A percentile compares a stretch with the other conserved stretches of the same genome.
Evolutionary conservation across 768 basidiomycete genomes (phyloP).

Genomic region (Phylloporus sp.): DNA sequence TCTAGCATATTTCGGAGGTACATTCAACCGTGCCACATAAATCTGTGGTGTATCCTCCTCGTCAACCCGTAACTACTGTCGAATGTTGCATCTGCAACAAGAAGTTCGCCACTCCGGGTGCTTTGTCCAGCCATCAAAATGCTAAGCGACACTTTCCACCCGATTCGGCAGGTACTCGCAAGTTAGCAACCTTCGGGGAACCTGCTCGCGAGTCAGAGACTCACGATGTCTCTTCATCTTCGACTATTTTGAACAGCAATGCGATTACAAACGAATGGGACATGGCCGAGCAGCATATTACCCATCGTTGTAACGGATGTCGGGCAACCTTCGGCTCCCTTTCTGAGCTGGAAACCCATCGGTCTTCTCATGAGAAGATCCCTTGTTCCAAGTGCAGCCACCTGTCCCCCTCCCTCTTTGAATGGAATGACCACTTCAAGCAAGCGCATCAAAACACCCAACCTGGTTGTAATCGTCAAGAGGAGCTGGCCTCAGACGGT

Average conservation of each 20-base stretch:
- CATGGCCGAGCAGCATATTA: not conserved
- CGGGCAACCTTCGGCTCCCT: conserved; percentile 13
- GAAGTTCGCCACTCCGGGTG: conserved; percentile 18
- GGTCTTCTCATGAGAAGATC: conserved; percentile 16
- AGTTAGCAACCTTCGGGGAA: not conserved
- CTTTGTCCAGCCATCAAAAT: conserved; percentile 18
- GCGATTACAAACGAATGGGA: not conserved
- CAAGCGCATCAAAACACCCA: conserved; percentile 12
- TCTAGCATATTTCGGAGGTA: conserved; percentile 21
- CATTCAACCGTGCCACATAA: conserved; percentile 10
- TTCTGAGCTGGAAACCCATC: conserved; percentile 19
- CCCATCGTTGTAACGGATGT: conserved; percentile 20
- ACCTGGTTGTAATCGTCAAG: conserved; percentile 2
- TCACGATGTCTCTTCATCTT: conserved; percentile 3
- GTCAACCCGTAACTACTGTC: conserved; percentile 8
- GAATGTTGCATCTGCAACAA: conserved; percentile 26
- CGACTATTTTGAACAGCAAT: not conserved
- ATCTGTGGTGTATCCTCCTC: not conserved
- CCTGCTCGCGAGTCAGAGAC: conserved; percentile 1
- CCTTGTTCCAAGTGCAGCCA: conserved; percentile 25
- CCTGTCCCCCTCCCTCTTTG: conserved; percentile 19
- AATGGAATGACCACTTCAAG: conserved; percentile 29
- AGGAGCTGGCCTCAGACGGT: conserved; percentile 3
- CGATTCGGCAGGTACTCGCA: conserved; percentile 5
- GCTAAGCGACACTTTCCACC: conserved; percentile 21